Conservation (phyloP, 2,329 filamentous ascomycete genomes). For the Alternaria triticina region DNA sequence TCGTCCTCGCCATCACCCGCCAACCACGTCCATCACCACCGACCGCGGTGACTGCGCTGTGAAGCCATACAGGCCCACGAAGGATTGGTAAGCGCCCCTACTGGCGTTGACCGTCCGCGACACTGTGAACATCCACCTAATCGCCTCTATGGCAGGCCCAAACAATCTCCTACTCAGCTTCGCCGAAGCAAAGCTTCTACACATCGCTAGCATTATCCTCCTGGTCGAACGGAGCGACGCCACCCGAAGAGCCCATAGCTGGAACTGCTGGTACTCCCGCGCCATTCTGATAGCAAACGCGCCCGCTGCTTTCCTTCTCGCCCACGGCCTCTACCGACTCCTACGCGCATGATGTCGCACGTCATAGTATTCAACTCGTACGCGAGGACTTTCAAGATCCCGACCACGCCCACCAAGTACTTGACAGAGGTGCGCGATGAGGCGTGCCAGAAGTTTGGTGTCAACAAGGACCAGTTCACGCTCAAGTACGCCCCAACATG, state of each 20-base stretch:
- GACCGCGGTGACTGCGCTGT: not conserved
- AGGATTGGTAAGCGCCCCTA: slow-evolving; percentile 25
- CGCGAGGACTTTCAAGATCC: slow-evolving; percentile 78
- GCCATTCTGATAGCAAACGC: slow-evolving; percentile 33
- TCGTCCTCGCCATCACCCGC: not conserved
- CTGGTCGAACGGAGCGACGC: slow-evolving; percentile 37
- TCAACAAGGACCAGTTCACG: slow-evolving; percentile 74
- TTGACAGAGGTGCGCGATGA: slow-evolving; percentile 86
- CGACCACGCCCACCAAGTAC: slow-evolving; percentile 80
- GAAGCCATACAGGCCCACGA: not conserved
- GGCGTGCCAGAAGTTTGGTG: slow-evolving; percentile 81
- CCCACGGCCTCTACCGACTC: slow-evolving; percentile 34
- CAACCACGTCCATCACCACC: not conserved
- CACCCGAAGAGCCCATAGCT: slow-evolving; percentile 30
- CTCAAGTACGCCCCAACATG: slow-evolving; percentile 69
- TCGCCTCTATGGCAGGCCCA: slow-evolving; percentile 40
- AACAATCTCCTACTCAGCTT: slow-evolving; percentile 39
- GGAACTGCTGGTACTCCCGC: slow-evolving; percentile 37
- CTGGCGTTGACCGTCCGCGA: slow-evolving; percentile 17
- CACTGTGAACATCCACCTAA: slow-evolving; percentile 20
- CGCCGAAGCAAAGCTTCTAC: slow-evolving; percentile 42
- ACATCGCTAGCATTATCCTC: slow-evolving; percentile 39
- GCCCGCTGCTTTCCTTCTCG: slow-evolving; percentile 30
- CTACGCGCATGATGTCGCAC: slow-evolving; percentile 75
- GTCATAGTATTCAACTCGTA: slow-evolving; percentile 86